Percentiles rank a stretch among this genome's conserved stretches.
These are phyloP conservation scores for Cutaneotrichosporon mucoides DNA, from an alignment of 1,284 basidiomycete species.

Conservation along the genomic window DNA sequence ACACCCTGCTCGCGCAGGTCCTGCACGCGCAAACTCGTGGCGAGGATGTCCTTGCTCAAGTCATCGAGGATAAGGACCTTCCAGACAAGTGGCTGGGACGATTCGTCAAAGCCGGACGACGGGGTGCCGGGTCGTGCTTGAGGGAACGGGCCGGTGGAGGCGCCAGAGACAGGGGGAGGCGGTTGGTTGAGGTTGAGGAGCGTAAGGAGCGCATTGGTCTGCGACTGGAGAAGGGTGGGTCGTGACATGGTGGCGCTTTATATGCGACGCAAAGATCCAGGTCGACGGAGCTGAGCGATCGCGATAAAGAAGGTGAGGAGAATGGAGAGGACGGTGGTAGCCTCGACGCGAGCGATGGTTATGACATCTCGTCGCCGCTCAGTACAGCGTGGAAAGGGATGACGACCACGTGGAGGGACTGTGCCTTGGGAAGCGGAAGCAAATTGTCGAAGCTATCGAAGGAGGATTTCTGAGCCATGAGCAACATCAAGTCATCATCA, in stretches of 20 bases:
- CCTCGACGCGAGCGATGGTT: not conserved
- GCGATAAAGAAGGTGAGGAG: not conserved
- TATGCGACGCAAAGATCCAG: not conserved
- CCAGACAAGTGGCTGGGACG: slow-evolving; percentile 75
- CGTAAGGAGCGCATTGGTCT: slow-evolving; percentile 51
- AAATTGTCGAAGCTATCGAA: not conserved
- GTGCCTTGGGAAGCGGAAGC: not conserved
- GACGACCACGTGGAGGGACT: not conserved
- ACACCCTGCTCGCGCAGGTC: slow-evolving; percentile 95
- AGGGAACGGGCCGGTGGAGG: slow-evolving; percentile 29
- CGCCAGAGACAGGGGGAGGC: slow-evolving; percentile 8
- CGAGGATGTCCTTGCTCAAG: slow-evolving; percentile 90
- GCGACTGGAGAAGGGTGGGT: slow-evolving; percentile 51
- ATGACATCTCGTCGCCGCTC: not conserved
- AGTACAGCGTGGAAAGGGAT: not conserved
- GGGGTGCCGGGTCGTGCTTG: slow-evolving; percentile 32
- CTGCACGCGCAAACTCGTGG: slow-evolving; percentile 90
- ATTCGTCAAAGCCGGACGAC: slow-evolving; percentile 34
- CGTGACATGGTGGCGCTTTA: slow-evolving; percentile 28
- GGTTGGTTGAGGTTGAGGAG: slow-evolving; percentile 53
- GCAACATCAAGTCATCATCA: not conserved
- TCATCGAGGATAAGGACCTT: slow-evolving; percentile 95
- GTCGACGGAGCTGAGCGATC: not conserved
- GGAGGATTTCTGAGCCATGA: not conserved
- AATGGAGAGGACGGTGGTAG: not conserved